A percentile compares a stretch with the other conserved stretches of the same genome.
phyloP scores from a whole-genome alignment of 768 basidiomycete species.

The Trametes elegans region DNA sequence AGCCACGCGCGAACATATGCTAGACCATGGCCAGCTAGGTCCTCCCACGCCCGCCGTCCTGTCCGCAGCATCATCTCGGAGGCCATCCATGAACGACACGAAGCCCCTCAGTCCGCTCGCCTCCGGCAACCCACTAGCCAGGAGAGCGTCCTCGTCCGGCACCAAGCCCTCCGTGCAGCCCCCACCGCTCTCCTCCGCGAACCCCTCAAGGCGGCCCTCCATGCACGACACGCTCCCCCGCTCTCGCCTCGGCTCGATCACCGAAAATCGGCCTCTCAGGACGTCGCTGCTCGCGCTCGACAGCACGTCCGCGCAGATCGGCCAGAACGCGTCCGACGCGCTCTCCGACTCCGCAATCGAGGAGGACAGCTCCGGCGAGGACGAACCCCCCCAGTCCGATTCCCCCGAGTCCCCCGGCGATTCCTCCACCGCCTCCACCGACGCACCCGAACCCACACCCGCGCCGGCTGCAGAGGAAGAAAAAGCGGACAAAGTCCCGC shows the following conservation, averaged over 20 bases:
- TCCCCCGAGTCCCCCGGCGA: not conserved
- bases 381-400: conserved; percentile 16
- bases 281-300: conserved; percentile 21
- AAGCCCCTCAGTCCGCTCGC: conserved; percentile 17
- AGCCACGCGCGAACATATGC: conserved; percentile 90
- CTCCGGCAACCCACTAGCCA: not conserved
- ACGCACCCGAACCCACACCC: not conserved
- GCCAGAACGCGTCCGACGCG: conserved; percentile 37
- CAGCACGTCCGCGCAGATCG: conserved; percentile 24
- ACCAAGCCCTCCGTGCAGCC: not conserved
- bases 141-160: conserved; percentile 7
- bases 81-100: conserved; percentile 28
- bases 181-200: conserved; percentile 3
- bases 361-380: conserved; percentile 38
- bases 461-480: not conserved
- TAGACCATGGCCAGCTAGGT: conserved; percentile 81
- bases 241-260: conserved; percentile 14
- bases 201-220: conserved; percentile 18
- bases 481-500: conserved; percentile 9
- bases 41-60: conserved; percentile 54
- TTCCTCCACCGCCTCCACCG: not conserved
- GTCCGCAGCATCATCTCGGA: conserved; percentile 48
- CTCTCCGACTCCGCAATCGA: conserved; percentile 54
- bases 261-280: conserved; percentile 16
- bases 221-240: conserved; percentile 17